Evolutionary conservation across 129 eudicot species (phyloP), one percentile per base, ranked within the genome.

Genomic region (Tanacetum coccineum): DNA sequence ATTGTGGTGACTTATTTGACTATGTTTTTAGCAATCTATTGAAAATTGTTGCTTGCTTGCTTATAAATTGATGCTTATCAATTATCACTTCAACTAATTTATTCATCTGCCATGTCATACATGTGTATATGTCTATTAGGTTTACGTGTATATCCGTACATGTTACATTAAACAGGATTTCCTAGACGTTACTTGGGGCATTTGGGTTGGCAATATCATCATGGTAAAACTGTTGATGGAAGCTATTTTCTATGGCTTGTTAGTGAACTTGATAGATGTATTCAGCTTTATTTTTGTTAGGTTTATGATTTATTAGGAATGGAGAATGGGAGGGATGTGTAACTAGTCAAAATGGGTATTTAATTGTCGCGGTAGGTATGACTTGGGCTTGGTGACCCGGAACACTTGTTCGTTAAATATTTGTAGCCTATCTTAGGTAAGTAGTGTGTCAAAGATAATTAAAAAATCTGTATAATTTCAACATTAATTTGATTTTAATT

Each of bases 261-360:
- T 49, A 49, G 21, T 46, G 20, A 45, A 45, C 20, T 15, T 48
- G 21, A 13, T 48, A 15, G 25, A 66, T 66, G 59, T 45, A 19
- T 58, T 58, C n/a, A 36, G 9, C 9, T 66, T 6, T 66, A 10
- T 66, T 60, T 18, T 61, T 71, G 61, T 47, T 59, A 44, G 36
- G 42, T 36, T 36, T 36, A 6, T 49, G 69, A 19, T 71, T 28
- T 5, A 22, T 71, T 71, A 48, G 53, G 6, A 30, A 4, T 30
- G 39, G 39, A 30, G 39, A 30, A 30, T 30, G 39, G 8, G 39
- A 0, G 39, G 39, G 39, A 30, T 30, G 7, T n/a, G 40, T 57
- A 22, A 57, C 9, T 13, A 25, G 19, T 57, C 9, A 58, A 25
- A 22, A 18, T 0, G 19, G 20, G 20, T 4, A 25, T 3, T 28